Percentiles rank a stretch among this genome's conserved stretches.
Conservation (phyloP, 768 basidiomycete species). For the Calvatia gigantea region DNA sequence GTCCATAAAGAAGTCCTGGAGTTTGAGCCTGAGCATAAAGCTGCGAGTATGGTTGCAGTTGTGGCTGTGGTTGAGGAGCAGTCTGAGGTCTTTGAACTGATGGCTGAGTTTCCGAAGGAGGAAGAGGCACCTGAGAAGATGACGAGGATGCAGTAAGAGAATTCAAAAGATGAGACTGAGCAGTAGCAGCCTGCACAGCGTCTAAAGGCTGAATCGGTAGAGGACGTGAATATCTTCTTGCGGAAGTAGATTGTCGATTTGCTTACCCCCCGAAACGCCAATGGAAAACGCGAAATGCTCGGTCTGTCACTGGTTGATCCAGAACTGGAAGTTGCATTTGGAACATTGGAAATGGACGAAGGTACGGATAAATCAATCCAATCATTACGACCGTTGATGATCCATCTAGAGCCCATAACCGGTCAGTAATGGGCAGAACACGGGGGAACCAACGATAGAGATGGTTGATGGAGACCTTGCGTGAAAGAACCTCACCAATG, state of each 20-base stretch:
- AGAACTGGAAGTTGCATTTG: not conserved
- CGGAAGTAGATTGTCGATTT: not conserved
- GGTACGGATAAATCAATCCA: not conserved
- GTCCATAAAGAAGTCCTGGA: not conserved
- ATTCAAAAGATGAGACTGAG: not conserved
- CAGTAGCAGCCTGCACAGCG: not conserved
- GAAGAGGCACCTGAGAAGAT: not conserved
- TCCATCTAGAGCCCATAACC: constrained; percentile 7
- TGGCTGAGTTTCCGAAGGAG: not conserved
- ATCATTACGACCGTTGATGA: not conserved
- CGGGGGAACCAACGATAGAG: not conserved
- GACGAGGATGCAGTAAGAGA: not conserved
- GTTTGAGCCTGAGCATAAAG: not conserved
- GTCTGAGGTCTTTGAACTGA: not conserved
- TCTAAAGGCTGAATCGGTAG: not conserved
- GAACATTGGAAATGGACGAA: not conserved
- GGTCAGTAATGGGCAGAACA: not conserved
- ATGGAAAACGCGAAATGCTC: not conserved
- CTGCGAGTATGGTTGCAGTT: not conserved
- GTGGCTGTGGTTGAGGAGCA: not conserved
- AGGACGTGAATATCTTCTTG: not conserved
- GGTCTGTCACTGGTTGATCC: not conserved
- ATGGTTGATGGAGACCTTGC: not conserved
- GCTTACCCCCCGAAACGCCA: not conserved
- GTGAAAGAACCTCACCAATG: not conserved